phyloP scores from a whole-genome alignment of 345 rosid species.

The Populus deltoides region DNA sequence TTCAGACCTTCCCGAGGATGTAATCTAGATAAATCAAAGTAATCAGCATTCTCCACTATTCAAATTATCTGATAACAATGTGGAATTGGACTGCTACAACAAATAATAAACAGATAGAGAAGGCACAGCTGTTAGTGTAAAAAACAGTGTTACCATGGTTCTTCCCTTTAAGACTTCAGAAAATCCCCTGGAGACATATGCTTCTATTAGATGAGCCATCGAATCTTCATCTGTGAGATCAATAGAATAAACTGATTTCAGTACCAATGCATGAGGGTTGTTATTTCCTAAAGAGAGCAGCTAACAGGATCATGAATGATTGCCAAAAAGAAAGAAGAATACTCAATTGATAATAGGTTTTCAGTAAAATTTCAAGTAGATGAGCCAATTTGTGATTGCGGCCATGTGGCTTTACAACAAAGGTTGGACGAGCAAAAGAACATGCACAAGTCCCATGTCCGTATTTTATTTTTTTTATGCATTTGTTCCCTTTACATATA shows the following conservation, averaged over 20 bases:
- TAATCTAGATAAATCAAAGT: conserved; percentile 41
- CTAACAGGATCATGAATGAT: not conserved
- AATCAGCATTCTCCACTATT: not conserved
- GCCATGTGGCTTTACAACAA: not conserved
- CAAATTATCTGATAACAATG: not conserved
- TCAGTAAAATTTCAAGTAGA: not conserved
- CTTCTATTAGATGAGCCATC: conserved; percentile 52
- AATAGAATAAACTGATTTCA: conserved; percentile 15
- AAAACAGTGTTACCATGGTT: conserved; percentile 49
- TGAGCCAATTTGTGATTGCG: not conserved
- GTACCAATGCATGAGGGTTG: not conserved
- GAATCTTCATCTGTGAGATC: conserved; percentile 53
- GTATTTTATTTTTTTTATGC: not conserved
- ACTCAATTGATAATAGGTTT: not conserved
- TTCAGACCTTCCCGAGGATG: conserved; percentile 75
- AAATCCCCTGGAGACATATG: conserved; percentile 60
- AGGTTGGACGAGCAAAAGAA: not conserved
- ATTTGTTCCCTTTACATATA: not conserved
- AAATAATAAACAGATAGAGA: conserved; percentile 1
- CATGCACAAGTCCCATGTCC: not conserved
- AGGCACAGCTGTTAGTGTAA: not conserved
- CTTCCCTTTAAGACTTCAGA: conserved; percentile 60
- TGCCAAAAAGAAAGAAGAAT: not conserved
- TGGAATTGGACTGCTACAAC: not conserved
- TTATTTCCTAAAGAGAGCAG: conserved; percentile 6